Evolutionary conservation across 164 flowering plant species (phyloP).

Genomic region (Vitis vinifera): ASM3070453v1 NC_081818.1:2846001-2846500

Average conservation of each 20-base stretch:
- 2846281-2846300: slow-evolving; percentile 18
- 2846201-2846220: slow-evolving; percentile 47
- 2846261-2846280: slow-evolving; percentile 14
- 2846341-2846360: slow-evolving; percentile 32
- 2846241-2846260: slow-evolving; percentile 17
- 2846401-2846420: slow-evolving; percentile 12
- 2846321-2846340: slow-evolving; percentile 25
- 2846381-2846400: slow-evolving; percentile 37
- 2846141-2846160: slow-evolving; percentile 10
- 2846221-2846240: slow-evolving; percentile 45
- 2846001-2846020: slow-evolving; percentile 75
- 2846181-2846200: slow-evolving; percentile 24
- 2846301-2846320: slow-evolving; percentile 21
- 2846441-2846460: slow-evolving; percentile 26
- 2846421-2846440: slow-evolving; percentile 14
- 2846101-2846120: slow-evolving; percentile 23
- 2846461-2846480: slow-evolving; percentile 35
- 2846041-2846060: slow-evolving; percentile 13
- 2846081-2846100: slow-evolving; percentile 15
- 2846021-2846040: slow-evolving; percentile 26
- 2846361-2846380: slow-evolving; percentile 70
- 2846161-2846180: slow-evolving; percentile 15
- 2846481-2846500: slow-evolving; percentile 98
- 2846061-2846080: slow-evolving; percentile 12
- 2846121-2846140: slow-evolving; percentile 13